A percentile compares a stretch with the other conserved stretches of the same genome.
Conservation (phyloP, 305 asterid genomes). For the Andrographis paniculata region DNA sequence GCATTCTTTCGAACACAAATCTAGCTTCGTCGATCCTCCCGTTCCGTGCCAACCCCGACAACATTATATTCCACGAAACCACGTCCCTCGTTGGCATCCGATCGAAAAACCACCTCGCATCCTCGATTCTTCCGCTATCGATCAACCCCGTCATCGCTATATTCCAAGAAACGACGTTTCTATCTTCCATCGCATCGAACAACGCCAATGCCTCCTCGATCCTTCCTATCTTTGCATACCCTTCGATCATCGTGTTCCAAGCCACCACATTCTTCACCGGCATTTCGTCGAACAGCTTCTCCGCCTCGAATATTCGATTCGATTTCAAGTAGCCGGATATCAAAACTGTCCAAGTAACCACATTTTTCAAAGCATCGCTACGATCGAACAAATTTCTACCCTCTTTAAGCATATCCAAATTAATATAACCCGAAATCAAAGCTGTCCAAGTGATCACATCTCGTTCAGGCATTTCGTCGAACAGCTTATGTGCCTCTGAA, state of each 20-base stretch:
- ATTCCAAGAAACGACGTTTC: constrained; percentile 44
- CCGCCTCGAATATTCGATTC: constrained; percentile 32
- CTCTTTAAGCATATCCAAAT: constrained; percentile 36
- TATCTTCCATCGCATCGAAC: constrained; percentile 39
- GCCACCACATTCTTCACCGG: constrained; percentile 47
- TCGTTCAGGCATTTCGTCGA: too few species aligned
- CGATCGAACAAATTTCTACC: constrained; percentile 53
- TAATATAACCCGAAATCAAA: constrained; percentile 47
- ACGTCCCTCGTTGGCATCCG: constrained; percentile 34
- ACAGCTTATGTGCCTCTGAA: constrained; percentile 41
- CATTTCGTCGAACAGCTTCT: constrained; percentile 51
- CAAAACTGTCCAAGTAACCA: constrained; percentile 64
- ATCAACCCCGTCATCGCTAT: constrained; percentile 37
- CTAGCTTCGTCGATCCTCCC: constrained; percentile 43
- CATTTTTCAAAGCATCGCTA: constrained; percentile 44
- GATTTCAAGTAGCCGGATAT: constrained; percentile 42
- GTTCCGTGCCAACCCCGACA: constrained; percentile 35
- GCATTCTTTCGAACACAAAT: constrained; percentile 34
- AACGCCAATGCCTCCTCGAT: constrained; percentile 31
- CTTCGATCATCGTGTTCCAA: constrained; percentile 50
- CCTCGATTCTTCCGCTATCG: constrained; percentile 32
- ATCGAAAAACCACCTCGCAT: constrained; percentile 33
- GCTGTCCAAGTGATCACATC: constrained; percentile 68
- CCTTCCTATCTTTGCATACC: constrained; percentile 28
- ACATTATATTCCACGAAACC: constrained; percentile 46